These are phyloP conservation scores for Xylaria sp. DNA, from an alignment of 2,329 filamentous ascomycete species.

Conservation along the genomic window DNA sequence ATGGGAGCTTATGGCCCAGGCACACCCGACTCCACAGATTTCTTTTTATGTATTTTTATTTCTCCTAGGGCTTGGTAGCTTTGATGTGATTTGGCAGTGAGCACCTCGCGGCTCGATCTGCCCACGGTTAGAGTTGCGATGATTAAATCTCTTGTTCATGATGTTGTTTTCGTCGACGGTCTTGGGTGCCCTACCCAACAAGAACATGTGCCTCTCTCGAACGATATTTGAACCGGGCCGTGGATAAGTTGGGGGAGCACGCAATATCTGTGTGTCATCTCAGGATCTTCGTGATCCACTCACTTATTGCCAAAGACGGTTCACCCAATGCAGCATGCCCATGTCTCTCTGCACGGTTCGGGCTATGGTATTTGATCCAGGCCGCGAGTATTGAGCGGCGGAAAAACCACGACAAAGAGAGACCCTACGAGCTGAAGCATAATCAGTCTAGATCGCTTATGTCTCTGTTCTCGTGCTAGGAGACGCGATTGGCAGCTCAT, in stretches of 20 bases:
- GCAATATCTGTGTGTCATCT: conserved; percentile 20
- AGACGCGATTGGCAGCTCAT: conserved; percentile 19
- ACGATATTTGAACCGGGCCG: conserved; percentile 12
- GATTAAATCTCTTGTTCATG: conserved; percentile 30
- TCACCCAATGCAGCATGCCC: conserved; percentile 1
- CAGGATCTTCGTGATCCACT: conserved; percentile 21
- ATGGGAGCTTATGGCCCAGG: conserved; percentile 28
- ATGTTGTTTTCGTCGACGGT: conserved; percentile 22
- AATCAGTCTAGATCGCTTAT: conserved; percentile 27
- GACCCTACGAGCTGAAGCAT: conserved; percentile 1
- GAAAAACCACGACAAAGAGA: not conserved
- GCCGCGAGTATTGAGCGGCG: conserved; percentile 2
- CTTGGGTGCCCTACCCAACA: conserved; percentile 28
- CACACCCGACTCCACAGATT: conserved; percentile 33
- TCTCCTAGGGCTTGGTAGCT: not conserved
- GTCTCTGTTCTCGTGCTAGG: conserved; percentile 12
- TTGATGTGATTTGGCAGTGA: conserved; percentile 9
- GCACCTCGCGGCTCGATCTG: conserved; percentile 29
- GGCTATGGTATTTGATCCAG: conserved; percentile 4
- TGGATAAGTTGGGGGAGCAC: conserved; percentile 24
- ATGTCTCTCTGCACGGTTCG: conserved; percentile 18
- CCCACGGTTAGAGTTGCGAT: conserved; percentile 32
- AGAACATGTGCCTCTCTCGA: conserved; percentile 25
- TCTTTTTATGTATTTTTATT: too few relatives aligned
- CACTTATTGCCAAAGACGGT: conserved; percentile 6